Evolutionary conservation across 768 basidiomycete genomes (phyloP).

Genomic region (Cantharellus cinnabarinus): DNA sequence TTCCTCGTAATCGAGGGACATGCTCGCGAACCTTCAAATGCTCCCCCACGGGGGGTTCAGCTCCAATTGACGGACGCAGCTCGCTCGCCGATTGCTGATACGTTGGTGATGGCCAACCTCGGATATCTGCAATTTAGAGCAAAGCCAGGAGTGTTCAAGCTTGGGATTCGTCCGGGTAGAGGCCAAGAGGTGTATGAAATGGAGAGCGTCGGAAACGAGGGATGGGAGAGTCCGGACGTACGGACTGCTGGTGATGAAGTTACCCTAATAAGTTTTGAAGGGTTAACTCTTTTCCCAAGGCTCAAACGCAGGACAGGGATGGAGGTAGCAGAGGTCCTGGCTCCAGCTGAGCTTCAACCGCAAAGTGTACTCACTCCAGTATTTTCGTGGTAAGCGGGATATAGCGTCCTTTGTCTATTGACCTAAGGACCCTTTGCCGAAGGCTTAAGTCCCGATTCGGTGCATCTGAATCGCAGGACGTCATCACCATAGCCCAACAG

Average conservation of each 20-base stretch:
- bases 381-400: background rate
- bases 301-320: slow-evolving; percentile 49
- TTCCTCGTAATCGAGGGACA: slow-evolving; percentile 89
- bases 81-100: slow-evolving; percentile 44
- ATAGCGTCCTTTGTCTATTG: background rate
- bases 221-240: slow-evolving; percentile 64
- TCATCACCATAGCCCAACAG: slow-evolving; percentile 12
- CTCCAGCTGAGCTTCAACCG: slow-evolving; percentile 17
- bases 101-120: slow-evolving; percentile 81
- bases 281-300: slow-evolving; percentile 71
- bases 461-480: background rate
- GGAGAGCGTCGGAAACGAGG: slow-evolving; percentile 74
- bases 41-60: slow-evolving; percentile 77
- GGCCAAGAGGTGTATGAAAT: slow-evolving; percentile 63
- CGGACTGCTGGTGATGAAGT: slow-evolving; percentile 51
- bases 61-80: slow-evolving; percentile 42
- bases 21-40: slow-evolving; percentile 51
- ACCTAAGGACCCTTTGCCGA: background rate
- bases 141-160: slow-evolving; percentile 66
- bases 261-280: slow-evolving; percentile 75
- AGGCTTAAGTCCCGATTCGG: slow-evolving; percentile 6
- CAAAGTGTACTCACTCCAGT: background rate
- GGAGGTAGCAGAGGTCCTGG: slow-evolving; percentile 66
- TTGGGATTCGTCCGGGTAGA: slow-evolving; percentile 66
- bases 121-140: slow-evolving; percentile 95